Conservation (phyloP, 1,284 basidiomycete species). For the Cryptococcus sp. region DNA sequence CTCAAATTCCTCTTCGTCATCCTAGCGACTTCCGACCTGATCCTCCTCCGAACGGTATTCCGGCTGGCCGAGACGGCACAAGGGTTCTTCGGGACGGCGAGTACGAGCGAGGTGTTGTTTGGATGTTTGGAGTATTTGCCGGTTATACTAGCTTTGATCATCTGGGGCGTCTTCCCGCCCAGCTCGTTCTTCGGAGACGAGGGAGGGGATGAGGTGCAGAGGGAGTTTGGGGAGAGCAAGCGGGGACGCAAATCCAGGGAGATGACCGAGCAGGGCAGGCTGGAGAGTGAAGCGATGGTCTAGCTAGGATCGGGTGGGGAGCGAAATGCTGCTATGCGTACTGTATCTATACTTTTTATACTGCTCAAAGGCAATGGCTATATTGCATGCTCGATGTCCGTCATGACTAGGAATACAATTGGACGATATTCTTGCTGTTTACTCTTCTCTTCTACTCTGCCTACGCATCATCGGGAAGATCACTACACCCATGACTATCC, state of each 20-base stretch:
- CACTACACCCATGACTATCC: not conserved
- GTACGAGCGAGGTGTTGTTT: constrained; percentile 41
- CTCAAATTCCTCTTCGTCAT: constrained; percentile 29
- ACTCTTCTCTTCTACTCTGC: no score
- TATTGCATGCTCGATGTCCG: no score
- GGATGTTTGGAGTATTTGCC: constrained; percentile 45
- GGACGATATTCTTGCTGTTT: no score
- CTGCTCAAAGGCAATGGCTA: no score
- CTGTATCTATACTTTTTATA: no score
- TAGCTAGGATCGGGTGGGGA: no score
- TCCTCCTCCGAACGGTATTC: constrained; percentile 45
- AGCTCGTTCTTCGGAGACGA: constrained; percentile 5
- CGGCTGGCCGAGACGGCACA: constrained; percentile 48
- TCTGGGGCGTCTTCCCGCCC: constrained; percentile 30
- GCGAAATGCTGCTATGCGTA: no score
- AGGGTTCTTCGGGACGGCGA: constrained; percentile 42
- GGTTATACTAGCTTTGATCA: constrained; percentile 40
- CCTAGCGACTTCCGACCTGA: constrained; percentile 31
- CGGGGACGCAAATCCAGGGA: not conserved
- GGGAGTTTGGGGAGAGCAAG: not conserved
- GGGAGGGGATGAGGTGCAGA: not conserved
- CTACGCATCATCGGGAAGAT: constrained; percentile 7
- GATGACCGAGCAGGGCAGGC: not conserved
- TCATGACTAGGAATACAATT: no score
- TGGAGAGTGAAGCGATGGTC: not conserved